Base-by-base conservation (phyloP, 805 yeast species). In the Cyberlindnera misumaiensis region DNA sequence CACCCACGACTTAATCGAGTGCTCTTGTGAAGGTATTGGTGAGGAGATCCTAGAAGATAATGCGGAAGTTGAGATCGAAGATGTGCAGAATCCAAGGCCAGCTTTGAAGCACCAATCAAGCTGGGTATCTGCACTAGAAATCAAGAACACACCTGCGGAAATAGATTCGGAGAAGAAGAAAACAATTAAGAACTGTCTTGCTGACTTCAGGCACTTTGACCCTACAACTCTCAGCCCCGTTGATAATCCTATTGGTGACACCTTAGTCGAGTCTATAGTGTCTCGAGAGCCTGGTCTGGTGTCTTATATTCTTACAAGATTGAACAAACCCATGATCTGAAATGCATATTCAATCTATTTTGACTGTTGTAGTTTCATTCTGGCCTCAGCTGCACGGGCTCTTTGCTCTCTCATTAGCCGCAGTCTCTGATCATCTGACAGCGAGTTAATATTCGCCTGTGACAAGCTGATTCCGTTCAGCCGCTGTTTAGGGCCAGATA, bases 361-460 rank as follows among this genome's bases (percentile, higher is more conserved):
- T 28, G 18, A 25, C 49, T 42, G 57, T 28, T 48, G 35, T 45
- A 42, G 51, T 60, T 39, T 69, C 52, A 85, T 51, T 49, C 98
- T 70, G 0, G 90, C 95, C 58, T 93, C 97, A 0, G 95, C 97
- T 0, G 98, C 98, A 39, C 97, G 72, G 1, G 97, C 97, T 39
- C 97, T 70, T 53, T 89, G 89, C 52, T 93, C 98, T 43, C 98
- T 75, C 83, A 89, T 88, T 15, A 93, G 63, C 51, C 80, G 73
- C 71, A 72, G 69, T 51, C 77, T 72, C 47, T 89, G 96, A 18
- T 78, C 86, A 1, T 80, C 87, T 7, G 77, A 71, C 39, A 90
- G 65, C 0, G 88, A 80, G 32, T 73, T 70, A 38, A 80, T 50
- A 33, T 76, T 77, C 16, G 65, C 62, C 46, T 62, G 69, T 31